Evolutionary conservation across 306 rosid genomes (phyloP).

Genomic region (Hylodesmum podocarpum): DNA sequence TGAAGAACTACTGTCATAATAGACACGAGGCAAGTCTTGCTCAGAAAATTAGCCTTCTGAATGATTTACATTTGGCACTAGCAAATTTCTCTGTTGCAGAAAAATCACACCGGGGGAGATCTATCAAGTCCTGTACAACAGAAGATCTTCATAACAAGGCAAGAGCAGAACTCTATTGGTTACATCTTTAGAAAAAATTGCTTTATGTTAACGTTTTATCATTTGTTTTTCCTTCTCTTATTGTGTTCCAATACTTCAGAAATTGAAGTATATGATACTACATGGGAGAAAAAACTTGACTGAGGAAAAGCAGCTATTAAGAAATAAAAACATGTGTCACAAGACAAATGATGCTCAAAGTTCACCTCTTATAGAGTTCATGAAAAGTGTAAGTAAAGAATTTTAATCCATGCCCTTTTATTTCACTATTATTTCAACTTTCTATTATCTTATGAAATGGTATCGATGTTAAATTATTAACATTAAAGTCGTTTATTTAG

Average conservation of each 20-base stretch:
- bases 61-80: not conserved
- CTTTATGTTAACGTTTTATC: not conserved
- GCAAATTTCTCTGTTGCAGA: not conserved
- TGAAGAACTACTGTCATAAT: not conserved
- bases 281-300: constrained; percentile 12
- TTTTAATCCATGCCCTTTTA: not conserved
- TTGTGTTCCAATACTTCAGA: not conserved
- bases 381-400: not conserved
- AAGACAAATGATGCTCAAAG: not conserved
- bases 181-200: not conserved
- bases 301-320: constrained; percentile 20
- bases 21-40: not conserved
- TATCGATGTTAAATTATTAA: not conserved
- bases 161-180: too few relatives aligned
- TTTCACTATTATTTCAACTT: not conserved
- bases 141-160: constrained; percentile 20
- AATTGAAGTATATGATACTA: constrained; percentile 27
- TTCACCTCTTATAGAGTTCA: not conserved
- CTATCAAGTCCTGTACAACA: too few relatives aligned
- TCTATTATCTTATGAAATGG: not conserved
- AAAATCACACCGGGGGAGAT: not conserved
- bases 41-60: not conserved
- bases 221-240: not conserved
- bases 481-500: not conserved
- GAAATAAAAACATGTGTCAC: not conserved